A percentile compares a stretch with the other conserved stretches of the same genome.
Conservation (phyloP, 352 stramenopile genomes). For the Discostella stelligera region DNA sequence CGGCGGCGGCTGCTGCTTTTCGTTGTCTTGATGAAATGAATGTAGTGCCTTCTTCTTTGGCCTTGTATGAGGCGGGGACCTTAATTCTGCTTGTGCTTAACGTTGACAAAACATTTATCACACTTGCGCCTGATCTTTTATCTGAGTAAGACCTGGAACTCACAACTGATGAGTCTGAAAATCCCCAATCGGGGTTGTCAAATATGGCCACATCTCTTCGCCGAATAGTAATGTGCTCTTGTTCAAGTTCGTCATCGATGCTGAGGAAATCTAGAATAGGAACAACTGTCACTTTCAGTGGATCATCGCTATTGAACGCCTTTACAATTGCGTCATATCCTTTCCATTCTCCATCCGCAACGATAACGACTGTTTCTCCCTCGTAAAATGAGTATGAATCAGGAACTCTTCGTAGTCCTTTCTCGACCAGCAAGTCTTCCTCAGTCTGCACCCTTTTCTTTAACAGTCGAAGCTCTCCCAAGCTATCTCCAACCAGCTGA, state of each 20-base stretch:
- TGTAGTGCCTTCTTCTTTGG: conserved; percentile 19
- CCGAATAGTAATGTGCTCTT: conserved; percentile 44
- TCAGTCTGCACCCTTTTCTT: conserved; percentile 58
- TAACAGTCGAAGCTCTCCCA: conserved; percentile 53
- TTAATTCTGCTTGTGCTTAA: conserved; percentile 40
- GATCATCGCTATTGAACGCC: conserved; percentile 17
- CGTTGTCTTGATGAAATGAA: conserved; percentile 52
- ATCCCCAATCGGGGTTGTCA: conserved; percentile 52
- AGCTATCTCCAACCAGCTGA: conserved; percentile 58
- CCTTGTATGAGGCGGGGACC: neutral
- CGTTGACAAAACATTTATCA: conserved; percentile 52
- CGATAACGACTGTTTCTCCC: conserved; percentile 67
- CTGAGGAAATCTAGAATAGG: conserved; percentile 34
- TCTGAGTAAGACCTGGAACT: conserved; percentile 34
- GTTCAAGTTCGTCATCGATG: conserved; percentile 13
- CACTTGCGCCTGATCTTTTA: conserved; percentile 25
- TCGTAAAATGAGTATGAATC: conserved; percentile 49
- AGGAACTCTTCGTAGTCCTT: conserved; percentile 60
- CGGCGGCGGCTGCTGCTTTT: conserved; percentile 37
- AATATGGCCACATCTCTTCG: conserved; percentile 71
- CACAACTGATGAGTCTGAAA: conserved; percentile 23
- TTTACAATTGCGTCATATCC: conserved; percentile 56
- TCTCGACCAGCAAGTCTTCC: conserved; percentile 56
- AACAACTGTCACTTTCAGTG: conserved; percentile 42
- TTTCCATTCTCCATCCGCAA: conserved; percentile 63